Base-by-base conservation (phyloP, 2,329 filamentous ascomycete species). In the Aspergillus awamori region DNA sequence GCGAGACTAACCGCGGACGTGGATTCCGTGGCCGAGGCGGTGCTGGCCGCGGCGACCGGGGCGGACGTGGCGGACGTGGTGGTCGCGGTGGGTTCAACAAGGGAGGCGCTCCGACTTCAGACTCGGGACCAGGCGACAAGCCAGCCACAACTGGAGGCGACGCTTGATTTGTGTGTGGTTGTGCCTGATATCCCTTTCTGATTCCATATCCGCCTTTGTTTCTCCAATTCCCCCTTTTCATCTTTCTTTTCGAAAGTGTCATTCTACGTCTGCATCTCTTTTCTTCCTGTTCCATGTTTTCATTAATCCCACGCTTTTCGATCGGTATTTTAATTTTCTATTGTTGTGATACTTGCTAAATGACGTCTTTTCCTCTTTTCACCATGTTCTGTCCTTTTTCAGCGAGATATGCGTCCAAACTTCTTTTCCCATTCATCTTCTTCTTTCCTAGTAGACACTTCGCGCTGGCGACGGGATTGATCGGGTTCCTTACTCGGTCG, bases 31-130 rank as follows among this genome's bases (percentile, higher is more conserved):
- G 83, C 52, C 78, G 86, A 51, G 86, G 86, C 15, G 82, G 80
- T 33, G 80, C 85, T 17, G 79, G 83, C 24, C 80, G 83, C 49
- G 82, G 85, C 56, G 65, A 63, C 28, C 63, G 65, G 11, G 65
- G 71, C 36, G 66, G 84, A 61, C 79, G 82, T 60, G 82, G 83
- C 54, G 85, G 88, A 51, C 85, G 87, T 62, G 83, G 87, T 58
- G 83, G 87, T 58, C 82, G 87, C 41, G 83, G 85, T 59, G 84
- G 85, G 38, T 81, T 81, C 71, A 88, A 86, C 79, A 87, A 85
- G 59, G 84, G 88, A 38, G 83, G 81, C 26, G 83, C 65, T 8
- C 41, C 41, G 41, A 45, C 41, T 45, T 68, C 69, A 20, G 75
- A 77, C 45, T 76, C 72, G 57, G 68, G 70, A 36, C 65, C 71